Conservation (phyloP, 148 eudicot genomes). For the Diospyros lotus region DNA sequence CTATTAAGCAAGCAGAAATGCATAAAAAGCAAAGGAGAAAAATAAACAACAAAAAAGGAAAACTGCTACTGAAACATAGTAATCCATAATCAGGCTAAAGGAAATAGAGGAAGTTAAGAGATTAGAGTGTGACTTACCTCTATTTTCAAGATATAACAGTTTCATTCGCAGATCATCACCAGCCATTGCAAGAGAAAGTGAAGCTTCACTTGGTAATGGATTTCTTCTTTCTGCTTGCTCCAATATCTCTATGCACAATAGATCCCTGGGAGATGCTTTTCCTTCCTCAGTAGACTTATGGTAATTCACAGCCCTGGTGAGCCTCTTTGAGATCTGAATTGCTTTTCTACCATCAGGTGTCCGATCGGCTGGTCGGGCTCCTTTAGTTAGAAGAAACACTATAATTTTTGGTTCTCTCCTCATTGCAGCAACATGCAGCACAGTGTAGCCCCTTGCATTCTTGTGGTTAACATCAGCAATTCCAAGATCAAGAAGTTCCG, state of each 20-base stretch:
- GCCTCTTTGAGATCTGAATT: constrained; percentile 70
- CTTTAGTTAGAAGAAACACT: constrained; percentile 81
- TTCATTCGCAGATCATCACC: constrained; percentile 74
- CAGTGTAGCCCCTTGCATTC: constrained; percentile 61
- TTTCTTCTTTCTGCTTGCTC: constrained; percentile 88
- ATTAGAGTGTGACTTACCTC: constrained; percentile 46
- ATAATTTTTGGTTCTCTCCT: constrained; percentile 92
- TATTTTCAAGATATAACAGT: constrained; percentile 79
- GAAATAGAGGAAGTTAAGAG: background rate
- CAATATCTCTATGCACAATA: constrained; percentile 85
- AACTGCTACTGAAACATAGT: background rate
- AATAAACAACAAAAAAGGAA: too few relatives aligned
- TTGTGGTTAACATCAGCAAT: constrained; percentile 68
- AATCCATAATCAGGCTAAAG: background rate
- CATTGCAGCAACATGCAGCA: constrained; percentile 86
- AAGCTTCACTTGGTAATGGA: constrained; percentile 75
- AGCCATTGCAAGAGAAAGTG: constrained; percentile 69
- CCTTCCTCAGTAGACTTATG: constrained; percentile 54
- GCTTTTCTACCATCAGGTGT: constrained; percentile 86
- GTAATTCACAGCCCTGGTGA: constrained; percentile 58
- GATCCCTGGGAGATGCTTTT: constrained; percentile 60
- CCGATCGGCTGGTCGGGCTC: constrained; percentile 70
- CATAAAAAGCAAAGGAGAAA: too few relatives aligned
- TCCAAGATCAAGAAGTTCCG: constrained; percentile 75
- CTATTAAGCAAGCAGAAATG: too few relatives aligned